Percentiles rank a stretch among this genome's conserved stretches.
Evolutionary conservation across 257 asterid species (phyloP).

Genomic region (Verbascum thapsus): DNA sequence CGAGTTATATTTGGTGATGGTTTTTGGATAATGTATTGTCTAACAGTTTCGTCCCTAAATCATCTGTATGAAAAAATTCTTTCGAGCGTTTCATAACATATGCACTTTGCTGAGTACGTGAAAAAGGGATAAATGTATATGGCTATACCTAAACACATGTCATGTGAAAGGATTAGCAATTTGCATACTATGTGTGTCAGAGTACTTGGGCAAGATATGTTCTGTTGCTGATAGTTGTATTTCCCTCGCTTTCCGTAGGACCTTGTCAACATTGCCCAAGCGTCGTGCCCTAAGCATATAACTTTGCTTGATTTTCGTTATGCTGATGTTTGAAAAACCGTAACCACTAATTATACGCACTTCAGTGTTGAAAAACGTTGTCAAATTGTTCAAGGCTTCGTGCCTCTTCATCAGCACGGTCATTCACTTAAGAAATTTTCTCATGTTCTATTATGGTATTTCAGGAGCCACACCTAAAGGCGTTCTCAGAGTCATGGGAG

Average conservation of each 20-base stretch:
- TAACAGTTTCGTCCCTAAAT: too few relatives aligned
- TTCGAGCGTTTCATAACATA: constrained; percentile 5
- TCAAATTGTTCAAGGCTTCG: constrained; percentile 8
- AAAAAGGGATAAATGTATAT: not conserved
- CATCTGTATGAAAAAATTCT: constrained; percentile 6
- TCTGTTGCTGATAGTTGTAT: constrained; percentile 2
- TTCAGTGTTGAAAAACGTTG: constrained; percentile 3
- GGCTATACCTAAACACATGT: not conserved
- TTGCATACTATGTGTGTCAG: not conserved
- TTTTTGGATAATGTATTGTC: not conserved
- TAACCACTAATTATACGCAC: not conserved
- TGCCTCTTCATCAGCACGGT: constrained; percentile 1
- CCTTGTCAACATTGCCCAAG: not conserved
- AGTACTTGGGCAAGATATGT: not conserved
- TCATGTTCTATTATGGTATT: constrained; percentile 29
- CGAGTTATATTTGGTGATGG: constrained; percentile 1
- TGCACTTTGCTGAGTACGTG: not conserved
- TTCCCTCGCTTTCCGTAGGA: not conserved
- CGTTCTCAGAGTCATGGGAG: constrained; percentile 98
- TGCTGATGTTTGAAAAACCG: constrained; percentile 1
- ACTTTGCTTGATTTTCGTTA: not conserved
- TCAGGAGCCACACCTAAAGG: constrained; percentile 99
- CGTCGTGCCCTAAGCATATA: not conserved
- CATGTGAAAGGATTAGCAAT: not conserved
- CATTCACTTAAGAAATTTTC: not conserved